Evolutionary conservation across 768 basidiomycete species (phyloP), one percentile per base, ranked within the genome.

Genomic region (Paxillus rubicundulus): DNA sequence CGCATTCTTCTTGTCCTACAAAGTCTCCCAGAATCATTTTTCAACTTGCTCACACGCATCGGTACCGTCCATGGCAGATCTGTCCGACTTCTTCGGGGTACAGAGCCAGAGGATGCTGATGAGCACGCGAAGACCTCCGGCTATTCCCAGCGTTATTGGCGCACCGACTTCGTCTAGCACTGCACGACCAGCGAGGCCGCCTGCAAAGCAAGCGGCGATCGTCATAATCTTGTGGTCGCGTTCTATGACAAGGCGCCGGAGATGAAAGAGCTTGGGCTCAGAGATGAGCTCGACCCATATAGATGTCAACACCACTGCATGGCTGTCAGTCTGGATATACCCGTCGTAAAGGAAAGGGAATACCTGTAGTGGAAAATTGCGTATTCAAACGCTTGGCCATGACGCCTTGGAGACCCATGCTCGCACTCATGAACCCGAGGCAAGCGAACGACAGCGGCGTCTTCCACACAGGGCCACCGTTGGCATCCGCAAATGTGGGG

Each of bases 211-310:
- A 9, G 79, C 61, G 49, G 70, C 54, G 46, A 85, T 80, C 27
- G 82, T 87, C 56, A 86, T 72, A 45, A 85, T 62, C 61, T 82
- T 82, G 69, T 86, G 82, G 67, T 92, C 88, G 40, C 88, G 81
- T 3, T 82, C 75, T 36, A 69, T 70, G 56, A 86, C 79, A 45
- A 66, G 68, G 49, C 77, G 69, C 32, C 74, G 74, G 44, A 79
- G 52, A 33, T 74, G 62, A 74, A 91, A 85, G 20, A 93, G 79
- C 53, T 78, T 72, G 9, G 89, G 88, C 67, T 90, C 87, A 48
- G 84, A 82, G 76, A 87, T 79, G 37, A 92, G 77, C 64, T 92
- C 89, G 60, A 87, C 86, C 88, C 88, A 92, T 57, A 89, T 77
- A 14, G 86, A 87, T n/a, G 89, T 92, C 12, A 92, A 73, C 42